Evolutionary conservation across 208 protist genomes (phyloP).

Genomic region (Leishmania major): DNA sequence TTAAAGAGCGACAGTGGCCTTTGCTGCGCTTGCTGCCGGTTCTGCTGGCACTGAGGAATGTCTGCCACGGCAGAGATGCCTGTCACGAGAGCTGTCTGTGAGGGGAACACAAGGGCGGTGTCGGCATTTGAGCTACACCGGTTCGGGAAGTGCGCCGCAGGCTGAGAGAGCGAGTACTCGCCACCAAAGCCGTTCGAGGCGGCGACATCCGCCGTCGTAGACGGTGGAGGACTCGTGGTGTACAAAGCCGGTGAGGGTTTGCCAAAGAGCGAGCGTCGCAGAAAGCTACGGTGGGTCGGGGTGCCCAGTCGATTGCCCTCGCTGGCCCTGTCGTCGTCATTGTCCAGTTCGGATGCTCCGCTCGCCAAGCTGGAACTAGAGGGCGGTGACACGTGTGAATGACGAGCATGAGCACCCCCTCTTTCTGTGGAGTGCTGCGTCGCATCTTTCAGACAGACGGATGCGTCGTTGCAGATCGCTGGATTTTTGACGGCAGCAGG

Average conservation of each 20-base stretch:
- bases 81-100: constrained; percentile 9
- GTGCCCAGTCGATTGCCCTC: background rate
- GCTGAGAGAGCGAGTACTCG: constrained; percentile 16
- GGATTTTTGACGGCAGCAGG: background rate
- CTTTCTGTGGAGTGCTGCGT: background rate
- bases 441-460: background rate
- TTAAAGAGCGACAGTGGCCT: background rate
- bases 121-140: background rate
- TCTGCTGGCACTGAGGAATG: background rate
- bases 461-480: background rate
- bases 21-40: background rate
- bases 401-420: background rate
- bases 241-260: background rate
- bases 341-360: background rate
- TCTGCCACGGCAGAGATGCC: constrained; percentile 5
- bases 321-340: background rate
- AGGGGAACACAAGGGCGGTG: constrained; percentile 2
- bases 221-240: background rate
- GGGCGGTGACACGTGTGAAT: background rate
- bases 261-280: constrained; percentile 7
- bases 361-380: background rate
- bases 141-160: constrained; percentile 1
- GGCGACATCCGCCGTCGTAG: background rate
- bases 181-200: background rate
- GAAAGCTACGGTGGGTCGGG: background rate